phyloP scores from a whole-genome alignment of 2,329 filamentous ascomycete genomes.

The Penicillium sp. region DNA sequence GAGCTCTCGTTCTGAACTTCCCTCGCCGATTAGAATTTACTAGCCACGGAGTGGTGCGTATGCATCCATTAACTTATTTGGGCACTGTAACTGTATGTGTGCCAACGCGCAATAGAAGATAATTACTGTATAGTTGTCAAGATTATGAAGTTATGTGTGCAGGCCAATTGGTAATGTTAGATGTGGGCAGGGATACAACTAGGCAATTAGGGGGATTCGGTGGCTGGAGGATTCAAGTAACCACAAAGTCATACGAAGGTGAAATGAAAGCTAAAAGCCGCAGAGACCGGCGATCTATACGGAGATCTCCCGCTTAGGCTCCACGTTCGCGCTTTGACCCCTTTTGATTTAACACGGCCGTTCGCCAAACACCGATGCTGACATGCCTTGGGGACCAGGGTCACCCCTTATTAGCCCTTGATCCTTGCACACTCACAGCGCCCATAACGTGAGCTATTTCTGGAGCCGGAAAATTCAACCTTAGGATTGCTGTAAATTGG shows the following conservation, averaged over 20 bases:
- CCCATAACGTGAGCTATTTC: not conserved
- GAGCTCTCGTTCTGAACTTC: not conserved
- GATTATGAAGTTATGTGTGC: not conserved
- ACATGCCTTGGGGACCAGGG: not conserved
- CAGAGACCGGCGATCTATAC: not conserved
- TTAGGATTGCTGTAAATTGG: not conserved
- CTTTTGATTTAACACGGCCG: not conserved
- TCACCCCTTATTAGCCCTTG: not conserved
- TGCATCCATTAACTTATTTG: not conserved
- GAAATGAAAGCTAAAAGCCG: slow-evolving; percentile 32
- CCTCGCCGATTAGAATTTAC: not conserved
- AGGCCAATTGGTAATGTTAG: not conserved
- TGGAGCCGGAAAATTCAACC: not conserved
- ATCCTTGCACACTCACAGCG: not conserved
- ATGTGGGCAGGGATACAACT: not conserved
- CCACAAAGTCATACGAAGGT: not conserved
- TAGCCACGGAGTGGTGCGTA: not conserved
- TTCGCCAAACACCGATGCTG: slow-evolving; percentile 2
- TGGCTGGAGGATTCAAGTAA: not conserved
- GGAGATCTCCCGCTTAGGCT: not conserved
- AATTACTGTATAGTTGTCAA: not conserved
- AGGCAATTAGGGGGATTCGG: not conserved
- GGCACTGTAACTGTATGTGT: too few relatives aligned
- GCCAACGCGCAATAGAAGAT: not conserved
- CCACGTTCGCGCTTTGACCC: not conserved